Evolutionary conservation across 2,329 filamentous ascomycete species (phyloP).

Genomic region (Raffaelea ambrosiae): DNA sequence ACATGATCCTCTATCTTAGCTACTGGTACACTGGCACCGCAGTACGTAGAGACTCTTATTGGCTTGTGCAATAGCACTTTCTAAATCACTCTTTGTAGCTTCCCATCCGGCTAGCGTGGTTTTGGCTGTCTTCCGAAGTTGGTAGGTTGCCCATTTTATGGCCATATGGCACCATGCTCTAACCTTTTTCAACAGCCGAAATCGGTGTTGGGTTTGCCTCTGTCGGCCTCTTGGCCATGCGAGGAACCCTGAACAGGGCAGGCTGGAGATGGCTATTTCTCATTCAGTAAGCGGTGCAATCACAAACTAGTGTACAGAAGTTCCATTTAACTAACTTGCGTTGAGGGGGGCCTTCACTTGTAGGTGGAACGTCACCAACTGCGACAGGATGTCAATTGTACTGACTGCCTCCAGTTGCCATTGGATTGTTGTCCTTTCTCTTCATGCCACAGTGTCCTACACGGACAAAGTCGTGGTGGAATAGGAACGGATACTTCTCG

Average conservation of each 20-base stretch:
- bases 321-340: neutral
- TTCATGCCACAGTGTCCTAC: constrained; percentile 53
- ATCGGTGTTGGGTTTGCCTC: constrained; percentile 48
- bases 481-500: constrained; percentile 50
- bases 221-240: constrained; percentile 45
- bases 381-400: too few species aligned
- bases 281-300: constrained; percentile 19
- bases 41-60: constrained; percentile 3
- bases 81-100: constrained; percentile 22
- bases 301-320: constrained; percentile 8
- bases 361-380: constrained; percentile 10
- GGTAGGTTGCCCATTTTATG: neutral
- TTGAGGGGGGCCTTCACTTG: constrained; percentile 22
- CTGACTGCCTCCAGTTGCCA: constrained; percentile 10
- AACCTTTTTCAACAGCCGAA: constrained; percentile 21
- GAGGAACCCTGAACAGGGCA: constrained; percentile 40
- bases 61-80: neutral
- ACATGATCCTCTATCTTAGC: constrained; percentile 50
- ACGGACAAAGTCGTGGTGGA: constrained; percentile 51
- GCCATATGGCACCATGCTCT: constrained; percentile 1
- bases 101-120: constrained; percentile 55
- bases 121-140: constrained; percentile 43
- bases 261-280: constrained; percentile 52
- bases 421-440: constrained; percentile 44
- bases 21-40: constrained; percentile 60